Evolutionary conservation across 768 basidiomycete species (phyloP), one percentile per base, ranked within the genome.

Genomic region (Russula compacta): DNA sequence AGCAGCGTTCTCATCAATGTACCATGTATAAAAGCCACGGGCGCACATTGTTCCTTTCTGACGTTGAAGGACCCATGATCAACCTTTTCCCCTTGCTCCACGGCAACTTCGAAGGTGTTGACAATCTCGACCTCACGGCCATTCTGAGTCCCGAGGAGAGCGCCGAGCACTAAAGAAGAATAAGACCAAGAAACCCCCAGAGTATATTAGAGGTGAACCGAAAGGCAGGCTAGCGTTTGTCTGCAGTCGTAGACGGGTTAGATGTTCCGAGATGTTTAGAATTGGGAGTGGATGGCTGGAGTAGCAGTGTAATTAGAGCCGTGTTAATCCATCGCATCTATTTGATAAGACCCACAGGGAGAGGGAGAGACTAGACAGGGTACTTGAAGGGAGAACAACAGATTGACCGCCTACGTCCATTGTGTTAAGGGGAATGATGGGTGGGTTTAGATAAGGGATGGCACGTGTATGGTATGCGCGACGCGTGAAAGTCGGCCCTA

Each of bases 51-150:
- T 64, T 95, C 93, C 67, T 84, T 82, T 70, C 97, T 79, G 51
- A 85, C 85, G 11, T 84, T 78, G 8, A 98, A 76, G 71, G 95
- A 98, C 1, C 78, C 87, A 63, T 87, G 84, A 73, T 98, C 89
- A 9, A 95, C 84, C 8, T 76, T 73, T 56, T 80, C 78, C 44
- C 79, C 80, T 36, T 74, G 80, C 57, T 81, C 79, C 52, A 86
- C 76, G 6, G 88, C 87, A 51, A 98, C 78, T 71, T 99, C 97
- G 70, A 98, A 99, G 10, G 91, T 89, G 69, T 98, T 99, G 60
- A 95, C 89, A 69, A 99, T 95, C 74, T 98, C 95, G 29, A 99
- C 88, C 68, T 98, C 92, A 62, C 95, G 84, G 21, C 95, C 95
- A 67, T 83, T 87, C 72, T 98, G 94, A 2, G 91, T 94, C 12